phyloP scores from a whole-genome alignment of 257 asterid genomes.

The Avicennia marina region DNA sequence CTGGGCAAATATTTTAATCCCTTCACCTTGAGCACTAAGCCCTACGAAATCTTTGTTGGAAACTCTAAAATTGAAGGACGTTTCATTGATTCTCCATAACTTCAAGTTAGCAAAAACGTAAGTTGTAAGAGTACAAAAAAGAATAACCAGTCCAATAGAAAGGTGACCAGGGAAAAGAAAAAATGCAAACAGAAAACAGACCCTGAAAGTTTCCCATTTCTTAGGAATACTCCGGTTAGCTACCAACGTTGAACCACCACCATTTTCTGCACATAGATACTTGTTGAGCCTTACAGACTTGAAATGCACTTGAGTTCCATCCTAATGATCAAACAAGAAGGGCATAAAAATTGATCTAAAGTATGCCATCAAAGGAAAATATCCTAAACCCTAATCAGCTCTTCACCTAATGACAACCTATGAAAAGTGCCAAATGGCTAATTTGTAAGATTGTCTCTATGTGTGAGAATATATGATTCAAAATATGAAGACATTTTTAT shows the following conservation, averaged over 20 bases:
- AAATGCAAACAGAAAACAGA: constrained; percentile 1
- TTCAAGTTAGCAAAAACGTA: constrained; percentile 10
- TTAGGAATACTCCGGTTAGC: constrained; percentile 42
- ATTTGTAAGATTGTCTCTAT: too few relatives aligned
- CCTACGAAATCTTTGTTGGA: constrained; percentile 40
- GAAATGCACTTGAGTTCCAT: constrained; percentile 55
- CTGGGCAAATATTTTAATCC: constrained; percentile 21
- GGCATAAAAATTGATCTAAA: background rate
- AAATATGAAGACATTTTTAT: too few relatives aligned
- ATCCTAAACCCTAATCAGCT: too few relatives aligned
- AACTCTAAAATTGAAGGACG: constrained; percentile 45
- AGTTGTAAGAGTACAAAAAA: background rate
- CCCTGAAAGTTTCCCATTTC: constrained; percentile 53
- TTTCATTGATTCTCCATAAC: constrained; percentile 49
- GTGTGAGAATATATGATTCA: too few relatives aligned
- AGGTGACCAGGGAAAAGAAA: background rate
- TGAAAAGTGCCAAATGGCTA: too few relatives aligned
- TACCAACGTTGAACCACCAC: constrained; percentile 45
- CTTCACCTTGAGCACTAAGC: constrained; percentile 22
- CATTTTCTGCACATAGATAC: constrained; percentile 46
- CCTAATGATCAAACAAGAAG: constrained; percentile 24
- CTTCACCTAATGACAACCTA: too few relatives aligned
- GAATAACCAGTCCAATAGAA: background rate
- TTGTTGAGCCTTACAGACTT: constrained; percentile 44
- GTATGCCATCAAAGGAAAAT: background rate